These are phyloP conservation scores for Craspedostauros australis DNA, from an alignment of 108 stramenopile genomes.

Conservation along the genomic window DNA sequence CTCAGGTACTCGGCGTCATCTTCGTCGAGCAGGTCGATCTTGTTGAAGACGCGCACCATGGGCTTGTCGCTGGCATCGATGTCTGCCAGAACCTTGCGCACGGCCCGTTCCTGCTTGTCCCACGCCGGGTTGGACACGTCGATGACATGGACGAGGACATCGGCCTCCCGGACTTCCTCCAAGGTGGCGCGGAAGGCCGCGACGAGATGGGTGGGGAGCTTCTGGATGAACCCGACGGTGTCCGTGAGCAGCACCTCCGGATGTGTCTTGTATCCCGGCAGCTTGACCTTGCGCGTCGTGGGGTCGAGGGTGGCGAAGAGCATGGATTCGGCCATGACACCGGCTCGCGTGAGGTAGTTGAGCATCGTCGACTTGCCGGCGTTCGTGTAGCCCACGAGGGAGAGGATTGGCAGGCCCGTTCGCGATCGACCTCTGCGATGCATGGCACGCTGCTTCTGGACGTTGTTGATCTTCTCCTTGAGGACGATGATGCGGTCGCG, in stretches of 20 bases:
- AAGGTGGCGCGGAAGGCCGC: slow-evolving; percentile 95
- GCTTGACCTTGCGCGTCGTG: slow-evolving; percentile 90
- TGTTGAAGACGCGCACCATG: slow-evolving; percentile 74
- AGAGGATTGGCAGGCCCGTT: slow-evolving; percentile 78
- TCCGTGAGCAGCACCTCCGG: slow-evolving; percentile 93
- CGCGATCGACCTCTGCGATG: slow-evolving; percentile 66
- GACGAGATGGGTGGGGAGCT: slow-evolving; percentile 92
- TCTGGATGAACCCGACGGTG: slow-evolving; percentile 97
- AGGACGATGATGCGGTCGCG: slow-evolving; percentile 87
- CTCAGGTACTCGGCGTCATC: slow-evolving; percentile 60
- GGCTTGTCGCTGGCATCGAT: slow-evolving; percentile 73
- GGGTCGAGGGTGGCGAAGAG: slow-evolving; percentile 97
- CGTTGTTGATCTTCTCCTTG: slow-evolving; percentile 85
- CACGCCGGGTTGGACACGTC: slow-evolving; percentile 83
- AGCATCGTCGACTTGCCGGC: slow-evolving; percentile 91
- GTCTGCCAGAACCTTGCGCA: slow-evolving; percentile 57
- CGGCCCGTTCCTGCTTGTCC: slow-evolving; percentile 80
- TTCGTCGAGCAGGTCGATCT: slow-evolving; percentile 61
- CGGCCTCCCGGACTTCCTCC: slow-evolving; percentile 90
- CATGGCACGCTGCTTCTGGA: slow-evolving; percentile 83
- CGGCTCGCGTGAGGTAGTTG: slow-evolving; percentile 86
- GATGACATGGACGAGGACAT: slow-evolving; percentile 89
- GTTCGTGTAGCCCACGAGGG: slow-evolving; percentile 95
- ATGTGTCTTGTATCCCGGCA: slow-evolving; percentile 90
- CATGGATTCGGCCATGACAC: slow-evolving; percentile 92